Conservation (phyloP, 176 grass and related monocot genomes). For the Triticum turgidum region DNA sequence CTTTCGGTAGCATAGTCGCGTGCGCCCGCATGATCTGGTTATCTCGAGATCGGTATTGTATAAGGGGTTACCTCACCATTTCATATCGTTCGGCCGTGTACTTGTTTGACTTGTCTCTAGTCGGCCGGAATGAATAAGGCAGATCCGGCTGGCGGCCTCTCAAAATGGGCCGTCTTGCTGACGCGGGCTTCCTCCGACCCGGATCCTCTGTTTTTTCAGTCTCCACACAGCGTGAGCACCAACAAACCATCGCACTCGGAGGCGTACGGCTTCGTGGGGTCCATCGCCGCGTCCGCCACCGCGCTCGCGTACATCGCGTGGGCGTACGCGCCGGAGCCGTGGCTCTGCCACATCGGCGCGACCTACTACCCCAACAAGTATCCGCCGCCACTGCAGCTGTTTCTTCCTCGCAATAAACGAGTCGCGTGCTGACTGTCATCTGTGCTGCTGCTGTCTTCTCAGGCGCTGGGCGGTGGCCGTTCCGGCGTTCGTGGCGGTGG, state of each 20-base stretch:
- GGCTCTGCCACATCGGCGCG: conserved; percentile 50
- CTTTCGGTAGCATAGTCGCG: too few species aligned
- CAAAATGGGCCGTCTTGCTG: too few species aligned
- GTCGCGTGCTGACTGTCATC: not conserved
- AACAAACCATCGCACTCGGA: conserved; percentile 34
- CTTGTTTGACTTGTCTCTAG: too few species aligned
- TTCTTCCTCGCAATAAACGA: not conserved
- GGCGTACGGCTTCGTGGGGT: conserved; percentile 83
- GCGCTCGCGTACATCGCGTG: conserved; percentile 48
- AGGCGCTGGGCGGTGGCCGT: conserved; percentile 54
- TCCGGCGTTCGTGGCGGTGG: conserved; percentile 38
- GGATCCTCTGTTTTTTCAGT: too few species aligned
- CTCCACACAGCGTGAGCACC: too few species aligned
- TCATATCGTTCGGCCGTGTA: too few species aligned
- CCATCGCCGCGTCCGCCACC: conserved; percentile 48
- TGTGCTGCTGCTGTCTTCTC: not conserved
- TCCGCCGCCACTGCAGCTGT: not conserved
- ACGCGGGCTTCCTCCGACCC: too few species aligned
- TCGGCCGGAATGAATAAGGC: too few species aligned
- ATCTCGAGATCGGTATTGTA: too few species aligned
- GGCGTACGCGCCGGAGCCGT: conserved; percentile 64
- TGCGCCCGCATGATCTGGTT: too few species aligned
- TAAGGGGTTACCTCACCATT: too few species aligned
- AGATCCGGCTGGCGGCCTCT: too few species aligned
- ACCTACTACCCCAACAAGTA: conserved; percentile 83